A percentile compares a stretch with the other conserved stretches of the same genome.
phyloP scores from a whole-genome alignment of 23 red algal species.

The Gracilaria domingensis region DNA sequence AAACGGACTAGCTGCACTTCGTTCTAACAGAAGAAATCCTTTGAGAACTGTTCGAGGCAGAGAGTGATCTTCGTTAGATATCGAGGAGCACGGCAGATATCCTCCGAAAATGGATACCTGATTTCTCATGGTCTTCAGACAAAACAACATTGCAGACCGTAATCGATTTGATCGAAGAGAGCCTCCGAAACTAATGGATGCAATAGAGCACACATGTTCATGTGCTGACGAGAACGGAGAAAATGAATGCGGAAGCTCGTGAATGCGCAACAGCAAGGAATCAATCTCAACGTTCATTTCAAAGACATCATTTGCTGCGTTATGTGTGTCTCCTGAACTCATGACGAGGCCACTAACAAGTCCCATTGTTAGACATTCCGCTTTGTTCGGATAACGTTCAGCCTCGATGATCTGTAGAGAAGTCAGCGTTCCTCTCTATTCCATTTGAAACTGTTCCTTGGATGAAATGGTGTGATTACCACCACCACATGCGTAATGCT shows the following conservation, averaged over 20 bases:
- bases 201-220: constrained; percentile 35
- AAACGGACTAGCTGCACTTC: constrained; percentile 26
- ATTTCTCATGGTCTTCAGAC: neutral
- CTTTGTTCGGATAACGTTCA: constrained; percentile 16
- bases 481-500: constrained; percentile 43
- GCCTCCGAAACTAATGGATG: constrained; percentile 13
- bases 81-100: neutral
- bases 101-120: constrained; percentile 42
- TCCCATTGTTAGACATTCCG: constrained; percentile 58
- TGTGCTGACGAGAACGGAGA: constrained; percentile 20
- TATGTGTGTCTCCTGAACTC: constrained; percentile 17
- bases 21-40: constrained; percentile 34
- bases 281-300: constrained; percentile 29
- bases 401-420: constrained; percentile 12
- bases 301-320: constrained; percentile 50
- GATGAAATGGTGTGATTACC: constrained; percentile 55
- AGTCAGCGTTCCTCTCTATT: constrained; percentile 13
- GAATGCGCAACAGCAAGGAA: constrained; percentile 43
- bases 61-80: neutral
- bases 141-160: neutral
- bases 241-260: constrained; percentile 52
- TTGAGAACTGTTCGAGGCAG: constrained; percentile 31
- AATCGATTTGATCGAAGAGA: constrained; percentile 39
- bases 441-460: constrained; percentile 4
- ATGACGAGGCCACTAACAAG: constrained; percentile 33